Base-by-base conservation (phyloP, 2,329 filamentous ascomycete genomes). In the Hirsutella rhossiliensis region DNA sequence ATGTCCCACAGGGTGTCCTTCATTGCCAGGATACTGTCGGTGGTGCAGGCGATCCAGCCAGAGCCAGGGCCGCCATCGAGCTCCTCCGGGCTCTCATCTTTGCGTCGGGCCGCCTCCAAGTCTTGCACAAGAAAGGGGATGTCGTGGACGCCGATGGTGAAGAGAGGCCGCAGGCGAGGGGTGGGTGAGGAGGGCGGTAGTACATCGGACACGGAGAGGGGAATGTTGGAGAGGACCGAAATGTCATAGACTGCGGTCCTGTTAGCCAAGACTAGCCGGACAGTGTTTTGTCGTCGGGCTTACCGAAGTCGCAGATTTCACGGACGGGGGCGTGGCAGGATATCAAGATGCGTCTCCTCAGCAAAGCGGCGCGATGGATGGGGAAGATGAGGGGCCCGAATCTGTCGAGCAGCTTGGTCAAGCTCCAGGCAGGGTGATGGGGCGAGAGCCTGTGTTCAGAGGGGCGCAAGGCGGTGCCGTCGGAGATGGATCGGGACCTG, bases 301-400 rank as follows among this genome's bases (percentile, higher is more conserved):
- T 70, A 95, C 89, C 88, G 71, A 89, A 94, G 62, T 95, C 87
- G 67, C 90, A 97, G 43, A 80, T 76, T 54, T 80, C 71, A 59
- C 89, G 82, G 19, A 98, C 87, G 1, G 92, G 92, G 11, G 89
- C 82, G 60, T 89, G 80, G 17, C 84, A 83, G 23, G 92, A 82
- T 48, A 98, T 82, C 42, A 98, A 65, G 45, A 98, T 90, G 45
- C 92, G 78, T 65, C 92, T 90, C 45, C 90, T 78, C 49, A 95
- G 66, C 41, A 98, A 66, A 8, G 89, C 87, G 38, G 88, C 87
- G 54, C 92, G 80, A 54, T 95, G 84, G 49, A 98, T 76, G 11
- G 92, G 87, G 57, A 96, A 98, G 42, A 97, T 78, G 45, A 98
- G 71, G 1, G 92, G 92, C 0, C 92, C 92, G 58, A 97, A 94